Conservation (phyloP, 2,329 filamentous ascomycete genomes). For the Aureobasidium subglaciale region DNA sequence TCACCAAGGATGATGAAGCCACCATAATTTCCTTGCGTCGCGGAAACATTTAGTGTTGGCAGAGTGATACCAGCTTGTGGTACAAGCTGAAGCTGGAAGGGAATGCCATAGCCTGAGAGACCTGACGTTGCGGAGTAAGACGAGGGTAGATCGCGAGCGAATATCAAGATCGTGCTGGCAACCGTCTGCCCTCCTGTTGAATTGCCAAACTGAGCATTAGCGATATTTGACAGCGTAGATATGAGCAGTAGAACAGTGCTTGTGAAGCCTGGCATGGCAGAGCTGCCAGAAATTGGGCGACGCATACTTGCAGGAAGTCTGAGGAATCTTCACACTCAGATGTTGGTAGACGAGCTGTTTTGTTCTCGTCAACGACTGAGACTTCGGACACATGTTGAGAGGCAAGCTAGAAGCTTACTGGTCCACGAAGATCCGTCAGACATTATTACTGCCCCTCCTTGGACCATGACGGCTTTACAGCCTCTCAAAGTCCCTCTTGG, state of each 20-base stretch:
- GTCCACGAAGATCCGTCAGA: neutral
- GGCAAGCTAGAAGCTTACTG: neutral
- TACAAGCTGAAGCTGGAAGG: slow-evolving; percentile 49
- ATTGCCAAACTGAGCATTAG: neutral
- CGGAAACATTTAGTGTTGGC: slow-evolving; percentile 45
- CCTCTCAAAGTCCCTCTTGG: neutral
- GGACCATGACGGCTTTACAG: slow-evolving; percentile 2
- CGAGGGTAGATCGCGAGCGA: slow-evolving; percentile 46
- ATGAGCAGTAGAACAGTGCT: neutral
- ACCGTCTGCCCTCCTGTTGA: slow-evolving; percentile 17
- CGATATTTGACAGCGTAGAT: neutral
- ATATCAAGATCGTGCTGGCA: slow-evolving; percentile 45
- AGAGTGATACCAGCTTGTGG: slow-evolving; percentile 44
- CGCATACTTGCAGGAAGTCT: neutral
- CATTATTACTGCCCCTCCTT: neutral
- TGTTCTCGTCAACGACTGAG: no score
- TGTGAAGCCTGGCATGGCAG: neutral
- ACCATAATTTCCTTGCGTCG: slow-evolving; percentile 49
- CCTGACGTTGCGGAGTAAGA: slow-evolving; percentile 46
- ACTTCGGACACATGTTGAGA: no score
- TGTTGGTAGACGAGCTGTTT: neutral
- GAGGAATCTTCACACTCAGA: neutral
- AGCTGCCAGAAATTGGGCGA: neutral
- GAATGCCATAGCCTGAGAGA: slow-evolving; percentile 55
- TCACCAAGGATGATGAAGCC: slow-evolving; percentile 51